Percentiles rank a stretch among this genome's conserved stretches.
phyloP scores from a whole-genome alignment of 2,329 filamentous ascomycete species.

The Trichoderma afroharzianum region DNA sequence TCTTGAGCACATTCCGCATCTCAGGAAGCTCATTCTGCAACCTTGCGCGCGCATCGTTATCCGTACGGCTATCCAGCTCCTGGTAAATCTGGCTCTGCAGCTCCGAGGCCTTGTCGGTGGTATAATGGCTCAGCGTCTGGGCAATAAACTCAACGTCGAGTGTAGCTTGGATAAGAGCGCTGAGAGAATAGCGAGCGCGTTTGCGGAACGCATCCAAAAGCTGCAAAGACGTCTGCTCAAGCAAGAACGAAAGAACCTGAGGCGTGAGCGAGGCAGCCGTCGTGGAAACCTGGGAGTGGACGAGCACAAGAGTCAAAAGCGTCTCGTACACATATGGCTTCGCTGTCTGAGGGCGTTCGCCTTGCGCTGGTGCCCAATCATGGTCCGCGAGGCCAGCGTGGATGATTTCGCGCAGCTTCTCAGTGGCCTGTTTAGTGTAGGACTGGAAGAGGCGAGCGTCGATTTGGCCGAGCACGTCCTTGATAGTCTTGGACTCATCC shows the following conservation, averaged over 20 bases:
- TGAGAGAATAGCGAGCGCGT: slow-evolving; percentile 66
- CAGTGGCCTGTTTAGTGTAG: slow-evolving; percentile 77
- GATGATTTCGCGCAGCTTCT: slow-evolving; percentile 66
- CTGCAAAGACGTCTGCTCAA: slow-evolving; percentile 75
- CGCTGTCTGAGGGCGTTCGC: slow-evolving; percentile 65
- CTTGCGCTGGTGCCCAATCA: slow-evolving; percentile 63
- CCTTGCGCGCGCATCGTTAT: slow-evolving; percentile 74
- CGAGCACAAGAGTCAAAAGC: slow-evolving; percentile 79
- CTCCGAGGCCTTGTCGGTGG: slow-evolving; percentile 74
- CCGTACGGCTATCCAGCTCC: slow-evolving; percentile 82
- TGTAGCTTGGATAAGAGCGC: slow-evolving; percentile 91
- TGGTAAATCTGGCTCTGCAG: slow-evolving; percentile 89
- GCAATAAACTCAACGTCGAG: slow-evolving; percentile 96
- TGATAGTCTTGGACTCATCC: slow-evolving; percentile 88
- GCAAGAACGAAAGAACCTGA: slow-evolving; percentile 79
- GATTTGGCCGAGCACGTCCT: slow-evolving; percentile 85
- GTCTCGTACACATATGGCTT: slow-evolving; percentile 86
- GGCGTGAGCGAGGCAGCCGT: slow-evolving; percentile 72
- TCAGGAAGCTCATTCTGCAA: slow-evolving; percentile 85
- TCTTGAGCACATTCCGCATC: slow-evolving; percentile 84
- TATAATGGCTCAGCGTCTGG: slow-evolving; percentile 87
- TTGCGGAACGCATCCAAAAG: slow-evolving; percentile 77
- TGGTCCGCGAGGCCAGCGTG: slow-evolving; percentile 66
- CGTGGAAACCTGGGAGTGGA: slow-evolving; percentile 85
- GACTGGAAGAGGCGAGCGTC: slow-evolving; percentile 87